Conservation (phyloP, 2,329 filamentous ascomycete genomes). For the Trichoderma pleuroti region DNA sequence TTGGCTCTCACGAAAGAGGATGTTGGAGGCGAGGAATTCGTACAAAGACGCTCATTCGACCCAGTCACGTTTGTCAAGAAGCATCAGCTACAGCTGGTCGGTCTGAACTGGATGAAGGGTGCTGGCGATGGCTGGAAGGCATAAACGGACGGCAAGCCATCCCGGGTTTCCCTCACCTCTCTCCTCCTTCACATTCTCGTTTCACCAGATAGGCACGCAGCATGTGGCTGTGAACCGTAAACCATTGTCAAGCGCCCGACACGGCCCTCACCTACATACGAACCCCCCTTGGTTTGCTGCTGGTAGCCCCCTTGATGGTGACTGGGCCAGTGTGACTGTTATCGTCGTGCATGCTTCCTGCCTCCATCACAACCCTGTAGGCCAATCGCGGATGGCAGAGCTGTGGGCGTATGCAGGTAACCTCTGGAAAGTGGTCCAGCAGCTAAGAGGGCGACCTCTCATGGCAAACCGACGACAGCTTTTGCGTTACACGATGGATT, state of each 20-base stretch:
- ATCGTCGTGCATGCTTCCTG: slow-evolving; percentile 15
- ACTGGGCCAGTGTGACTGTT: slow-evolving; percentile 13
- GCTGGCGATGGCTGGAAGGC: slow-evolving; percentile 43
- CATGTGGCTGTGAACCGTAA: slow-evolving; percentile 1
- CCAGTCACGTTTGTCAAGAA: slow-evolving; percentile 38
- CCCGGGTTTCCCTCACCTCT: neutral
- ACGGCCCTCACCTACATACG: neutral
- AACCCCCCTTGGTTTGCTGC: slow-evolving; percentile 11
- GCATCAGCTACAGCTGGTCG: slow-evolving; percentile 38
- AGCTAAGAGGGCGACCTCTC: neutral
- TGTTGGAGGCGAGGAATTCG: slow-evolving; percentile 47
- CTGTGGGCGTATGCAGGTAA: slow-evolving; percentile 11
- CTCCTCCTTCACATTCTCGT: neutral
- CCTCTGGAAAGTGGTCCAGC: neutral
- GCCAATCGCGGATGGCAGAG: slow-evolving; percentile 12
- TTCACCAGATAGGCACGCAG: slow-evolving; percentile 7
- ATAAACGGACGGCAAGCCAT: slow-evolving; percentile 12
- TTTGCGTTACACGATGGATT: slow-evolving; percentile 13
- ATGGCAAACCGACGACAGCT: neutral
- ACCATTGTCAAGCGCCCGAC: slow-evolving; percentile 10
- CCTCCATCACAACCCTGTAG: slow-evolving; percentile 5
- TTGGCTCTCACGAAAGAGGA: slow-evolving; percentile 38
- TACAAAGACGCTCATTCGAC: slow-evolving; percentile 42
- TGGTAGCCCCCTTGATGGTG: slow-evolving; percentile 3
- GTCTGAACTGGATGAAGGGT: slow-evolving; percentile 45